Evolutionary conservation across 805 yeast species (phyloP).

Genomic region (Yamadazyma sp.): DNA sequence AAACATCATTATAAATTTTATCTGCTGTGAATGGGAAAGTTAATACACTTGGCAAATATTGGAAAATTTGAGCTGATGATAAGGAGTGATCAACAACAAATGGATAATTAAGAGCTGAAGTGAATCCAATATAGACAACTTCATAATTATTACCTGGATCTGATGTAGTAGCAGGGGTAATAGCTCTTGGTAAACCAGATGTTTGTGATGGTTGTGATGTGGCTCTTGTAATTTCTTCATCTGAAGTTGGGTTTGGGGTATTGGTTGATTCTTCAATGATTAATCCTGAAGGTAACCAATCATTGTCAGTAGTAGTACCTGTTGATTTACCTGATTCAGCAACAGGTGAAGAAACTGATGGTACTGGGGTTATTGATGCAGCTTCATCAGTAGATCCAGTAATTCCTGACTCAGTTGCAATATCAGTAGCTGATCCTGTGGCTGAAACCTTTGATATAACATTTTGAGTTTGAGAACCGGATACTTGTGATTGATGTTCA

Average conservation of each 20-base stretch:
- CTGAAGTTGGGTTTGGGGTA: conserved; percentile 20
- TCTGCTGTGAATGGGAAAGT: conserved; percentile 52
- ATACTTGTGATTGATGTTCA: conserved; percentile 1
- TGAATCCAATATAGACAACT: conserved; percentile 74
- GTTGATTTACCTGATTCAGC: conserved; percentile 10
- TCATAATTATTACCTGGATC: conserved; percentile 45
- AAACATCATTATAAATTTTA: conserved; percentile 36
- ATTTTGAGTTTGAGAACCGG: background rate
- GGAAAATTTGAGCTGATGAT: conserved; percentile 81
- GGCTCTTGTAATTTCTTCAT: conserved; percentile 34
- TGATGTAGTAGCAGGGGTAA: conserved; percentile 61
- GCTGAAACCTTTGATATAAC: conserved; percentile 1
- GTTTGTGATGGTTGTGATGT: conserved; percentile 26
- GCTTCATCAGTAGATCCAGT: conserved; percentile 1
- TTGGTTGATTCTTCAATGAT: conserved; percentile 22
- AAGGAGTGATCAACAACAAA: conserved; percentile 71
- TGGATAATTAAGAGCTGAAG: conserved; percentile 74
- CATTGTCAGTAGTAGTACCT: conserved; percentile 13
- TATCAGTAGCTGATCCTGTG: background rate
- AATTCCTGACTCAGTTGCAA: conserved; percentile 2
- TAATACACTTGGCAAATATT: conserved; percentile 76
- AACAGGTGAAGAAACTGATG: conserved; percentile 8
- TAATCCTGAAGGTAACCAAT: conserved; percentile 37
- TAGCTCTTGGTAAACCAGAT: conserved; percentile 69
- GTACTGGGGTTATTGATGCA: conserved; percentile 4